Conservation (phyloP, 2,329 filamentous ascomycete genomes). For the Thielaviopsis cerberus region DNA sequence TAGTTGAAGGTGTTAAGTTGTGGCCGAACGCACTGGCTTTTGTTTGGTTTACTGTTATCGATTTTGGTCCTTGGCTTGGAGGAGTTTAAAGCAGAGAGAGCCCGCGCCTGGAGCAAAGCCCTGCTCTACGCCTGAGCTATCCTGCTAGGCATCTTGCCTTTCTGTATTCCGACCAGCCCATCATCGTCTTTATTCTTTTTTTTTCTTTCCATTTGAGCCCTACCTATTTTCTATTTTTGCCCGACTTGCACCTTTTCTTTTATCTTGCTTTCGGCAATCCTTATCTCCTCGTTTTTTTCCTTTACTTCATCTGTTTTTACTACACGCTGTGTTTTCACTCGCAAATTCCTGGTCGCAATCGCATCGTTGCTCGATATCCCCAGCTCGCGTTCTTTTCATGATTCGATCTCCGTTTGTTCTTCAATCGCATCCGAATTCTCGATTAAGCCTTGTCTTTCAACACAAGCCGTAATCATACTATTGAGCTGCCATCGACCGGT, state of each 20-base stretch:
- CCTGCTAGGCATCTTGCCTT: slow-evolving; percentile 2
- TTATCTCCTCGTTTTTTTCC: background rate
- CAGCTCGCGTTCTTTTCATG: background rate
- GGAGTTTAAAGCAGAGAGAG: slow-evolving; percentile 1
- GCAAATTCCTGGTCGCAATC: background rate
- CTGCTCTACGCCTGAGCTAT: slow-evolving; percentile 9
- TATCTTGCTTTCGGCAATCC: background rate
- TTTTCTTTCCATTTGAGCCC: background rate
- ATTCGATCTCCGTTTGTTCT: background rate
- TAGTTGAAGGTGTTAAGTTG: background rate
- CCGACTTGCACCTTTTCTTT: background rate
- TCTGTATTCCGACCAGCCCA: background rate
- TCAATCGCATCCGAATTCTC: background rate
- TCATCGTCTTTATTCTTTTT: background rate
- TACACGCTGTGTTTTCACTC: background rate
- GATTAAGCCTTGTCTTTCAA: background rate
- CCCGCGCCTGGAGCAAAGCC: slow-evolving; percentile 9
- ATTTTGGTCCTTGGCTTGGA: background rate
- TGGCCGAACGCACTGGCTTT: background rate
- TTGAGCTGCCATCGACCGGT: background rate
- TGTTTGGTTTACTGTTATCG: background rate
- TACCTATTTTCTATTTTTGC: background rate
- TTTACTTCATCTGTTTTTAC: background rate
- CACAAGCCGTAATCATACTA: background rate
- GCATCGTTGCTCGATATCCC: background rate